Evolutionary conservation across 2,329 filamentous ascomycete species (phyloP).

Genomic region (Xylaria arbuscula): DNA sequence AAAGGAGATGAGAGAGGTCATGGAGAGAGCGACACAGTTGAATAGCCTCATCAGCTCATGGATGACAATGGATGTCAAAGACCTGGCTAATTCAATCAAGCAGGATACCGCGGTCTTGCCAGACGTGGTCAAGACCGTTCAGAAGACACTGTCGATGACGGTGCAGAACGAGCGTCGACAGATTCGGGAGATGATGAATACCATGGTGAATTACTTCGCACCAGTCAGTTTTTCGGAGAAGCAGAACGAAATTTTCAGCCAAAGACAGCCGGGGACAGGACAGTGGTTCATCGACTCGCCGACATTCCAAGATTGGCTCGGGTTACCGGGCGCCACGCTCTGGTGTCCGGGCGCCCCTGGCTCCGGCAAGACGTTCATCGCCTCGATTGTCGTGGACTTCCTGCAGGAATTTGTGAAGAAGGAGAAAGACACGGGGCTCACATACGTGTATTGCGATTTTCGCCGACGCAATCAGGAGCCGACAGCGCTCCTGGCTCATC

Average conservation of each 20-base stretch:
- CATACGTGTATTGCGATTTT: slow-evolving; percentile 31
- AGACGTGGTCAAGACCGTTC: slow-evolving; percentile 13
- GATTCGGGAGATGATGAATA: slow-evolving; percentile 21
- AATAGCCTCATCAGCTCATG: slow-evolving; percentile 19
- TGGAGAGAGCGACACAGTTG: slow-evolving; percentile 11
- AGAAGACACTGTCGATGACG: slow-evolving; percentile 27
- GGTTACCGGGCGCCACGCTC: slow-evolving; percentile 17
- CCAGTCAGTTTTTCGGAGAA: slow-evolving; percentile 24
- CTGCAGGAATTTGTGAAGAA: slow-evolving; percentile 16
- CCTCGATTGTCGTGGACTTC: slow-evolving; percentile 23
- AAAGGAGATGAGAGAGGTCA: slow-evolving; percentile 23
- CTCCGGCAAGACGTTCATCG: slow-evolving; percentile 25
- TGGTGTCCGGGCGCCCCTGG: slow-evolving; percentile 26
- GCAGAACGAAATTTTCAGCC: slow-evolving; percentile 20
- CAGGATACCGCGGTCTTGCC: slow-evolving; percentile 19
- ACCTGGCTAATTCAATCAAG: slow-evolving; percentile 15
- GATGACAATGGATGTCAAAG: slow-evolving; percentile 18
- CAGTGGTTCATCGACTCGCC: slow-evolving; percentile 25
- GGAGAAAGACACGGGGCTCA: slow-evolving; percentile 23
- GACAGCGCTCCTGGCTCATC: slow-evolving; percentile 14
- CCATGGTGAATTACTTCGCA: slow-evolving; percentile 21
- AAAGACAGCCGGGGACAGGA: slow-evolving; percentile 17
- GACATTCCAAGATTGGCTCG: slow-evolving; percentile 17
- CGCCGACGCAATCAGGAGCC: slow-evolving; percentile 22
- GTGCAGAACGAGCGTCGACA: slow-evolving; percentile 21